phyloP scores from a whole-genome alignment of 768 basidiomycete species.

The Strobilomyces dryophilus region DNA sequence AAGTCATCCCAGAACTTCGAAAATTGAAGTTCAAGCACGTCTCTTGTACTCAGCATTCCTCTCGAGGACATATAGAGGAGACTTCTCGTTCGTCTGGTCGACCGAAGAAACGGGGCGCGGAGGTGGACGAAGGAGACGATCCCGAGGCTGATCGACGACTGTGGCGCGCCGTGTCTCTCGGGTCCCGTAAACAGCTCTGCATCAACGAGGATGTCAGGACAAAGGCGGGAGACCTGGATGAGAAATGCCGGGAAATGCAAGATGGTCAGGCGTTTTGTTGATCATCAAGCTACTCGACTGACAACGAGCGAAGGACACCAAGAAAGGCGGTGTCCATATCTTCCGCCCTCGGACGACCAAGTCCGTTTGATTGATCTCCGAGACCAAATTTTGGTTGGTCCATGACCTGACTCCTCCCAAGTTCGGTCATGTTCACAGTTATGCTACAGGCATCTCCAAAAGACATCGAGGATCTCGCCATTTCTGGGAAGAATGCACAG shows the following conservation, averaged over 20 bases:
- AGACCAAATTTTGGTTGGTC: conserved; percentile 74
- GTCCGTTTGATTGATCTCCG: conserved; percentile 72
- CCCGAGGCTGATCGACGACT: conserved; percentile 25
- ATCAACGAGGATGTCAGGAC: conserved; percentile 77
- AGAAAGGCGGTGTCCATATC: conserved; percentile 67
- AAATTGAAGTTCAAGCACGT: conserved; percentile 55
- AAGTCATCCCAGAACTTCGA: conserved; percentile 80
- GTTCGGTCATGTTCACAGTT: neutral
- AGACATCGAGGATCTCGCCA: conserved; percentile 91
- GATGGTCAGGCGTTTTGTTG: conserved; percentile 42
- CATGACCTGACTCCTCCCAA: neutral
- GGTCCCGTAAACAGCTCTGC: conserved; percentile 88
- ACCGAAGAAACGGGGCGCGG: conserved; percentile 19
- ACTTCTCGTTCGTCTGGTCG: neutral
- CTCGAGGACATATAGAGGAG: conserved; percentile 5
- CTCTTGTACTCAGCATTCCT: conserved; percentile 14
- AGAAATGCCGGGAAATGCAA: conserved; percentile 79
- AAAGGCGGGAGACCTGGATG: conserved; percentile 71
- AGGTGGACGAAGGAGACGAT: conserved; percentile 19
- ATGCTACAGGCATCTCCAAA: conserved; percentile 70
- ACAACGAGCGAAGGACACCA: conserved; percentile 45
- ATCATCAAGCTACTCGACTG: neutral
- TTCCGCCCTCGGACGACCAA: conserved; percentile 71
- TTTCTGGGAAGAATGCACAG: conserved; percentile 58
- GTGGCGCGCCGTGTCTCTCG: conserved; percentile 76